Evolutionary conservation across 352 stramenopile species (phyloP).

Genomic region (Globisporangium megalacanthum): DNA sequence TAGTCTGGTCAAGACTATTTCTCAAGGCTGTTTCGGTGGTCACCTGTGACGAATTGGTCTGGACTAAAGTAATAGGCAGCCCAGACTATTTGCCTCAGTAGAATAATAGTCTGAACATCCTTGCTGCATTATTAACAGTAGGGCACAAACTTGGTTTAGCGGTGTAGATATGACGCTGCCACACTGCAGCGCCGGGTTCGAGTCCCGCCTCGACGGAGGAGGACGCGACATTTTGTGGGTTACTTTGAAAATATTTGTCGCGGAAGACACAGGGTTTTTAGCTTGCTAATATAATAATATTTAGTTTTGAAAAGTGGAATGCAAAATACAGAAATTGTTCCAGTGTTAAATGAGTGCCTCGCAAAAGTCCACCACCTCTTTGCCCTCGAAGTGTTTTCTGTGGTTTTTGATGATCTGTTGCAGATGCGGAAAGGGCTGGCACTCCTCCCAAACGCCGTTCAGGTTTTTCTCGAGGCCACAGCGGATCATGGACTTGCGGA

Average conservation of each 20-base stretch:
- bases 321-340: no score
- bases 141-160: not conserved
- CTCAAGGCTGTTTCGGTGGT: no score
- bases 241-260: not conserved
- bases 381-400: constrained; percentile 7
- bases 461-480: constrained; percentile 12
- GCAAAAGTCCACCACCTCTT: constrained; percentile 5
- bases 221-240: not conserved
- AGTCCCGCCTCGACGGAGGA: not conserved
- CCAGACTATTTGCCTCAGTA: not conserved
- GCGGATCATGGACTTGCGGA: constrained; percentile 16
- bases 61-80: no score
- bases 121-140: no score
- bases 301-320: no score
- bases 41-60: not conserved
- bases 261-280: not conserved
- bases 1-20: no score
- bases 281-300: no score
- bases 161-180: not conserved
- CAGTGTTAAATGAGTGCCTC: no score
- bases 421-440: constrained; percentile 10
- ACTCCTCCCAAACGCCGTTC: constrained; percentile 12
- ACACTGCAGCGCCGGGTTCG: not conserved
- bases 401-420: constrained; percentile 9
- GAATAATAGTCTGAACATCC: not conserved